Conservation (phyloP, 2,329 filamentous ascomycete genomes). For the Ophiostoma himal-ulmi region DNA sequence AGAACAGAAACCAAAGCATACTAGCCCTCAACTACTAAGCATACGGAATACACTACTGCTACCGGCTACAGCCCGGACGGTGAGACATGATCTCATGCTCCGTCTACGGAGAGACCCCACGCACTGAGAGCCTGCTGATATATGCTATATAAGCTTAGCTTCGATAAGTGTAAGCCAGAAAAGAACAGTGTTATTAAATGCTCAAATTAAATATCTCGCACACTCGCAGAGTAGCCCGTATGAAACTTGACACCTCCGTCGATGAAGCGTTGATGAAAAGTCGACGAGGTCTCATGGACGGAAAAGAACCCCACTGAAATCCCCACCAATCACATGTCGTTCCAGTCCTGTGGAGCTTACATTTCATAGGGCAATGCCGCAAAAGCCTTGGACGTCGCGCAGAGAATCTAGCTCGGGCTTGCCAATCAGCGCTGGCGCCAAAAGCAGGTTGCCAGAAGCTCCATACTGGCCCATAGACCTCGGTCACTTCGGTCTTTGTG, state of each 20-base stretch:
- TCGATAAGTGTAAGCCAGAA: not conserved
- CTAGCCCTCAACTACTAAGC: not conserved
- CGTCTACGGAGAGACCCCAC: not conserved
- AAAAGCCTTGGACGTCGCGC: not conserved
- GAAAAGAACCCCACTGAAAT: not conserved
- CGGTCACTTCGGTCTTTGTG: slow-evolving; percentile 3
- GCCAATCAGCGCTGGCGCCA: not conserved
- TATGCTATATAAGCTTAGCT: not conserved
- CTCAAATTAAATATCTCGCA: not conserved
- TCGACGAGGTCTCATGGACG: slow-evolving; percentile 1
- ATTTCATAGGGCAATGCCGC: not conserved
- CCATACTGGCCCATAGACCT: not conserved
- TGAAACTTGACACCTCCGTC: not conserved
- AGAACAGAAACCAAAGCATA: not conserved
- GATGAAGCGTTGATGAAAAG: not conserved
- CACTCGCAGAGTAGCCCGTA: not conserved
- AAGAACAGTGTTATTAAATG: not conserved
- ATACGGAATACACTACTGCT: not conserved
- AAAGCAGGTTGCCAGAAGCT: not conserved
- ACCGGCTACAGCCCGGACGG: not conserved
- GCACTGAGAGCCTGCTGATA: no score
- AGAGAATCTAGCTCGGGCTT: not conserved
- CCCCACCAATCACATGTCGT: not conserved
- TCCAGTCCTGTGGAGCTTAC: not conserved
- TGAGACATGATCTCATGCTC: slow-evolving; percentile 9